Base-by-base conservation (phyloP, 1,284 basidiomycete species). In the Flammula alnicola region DNA sequence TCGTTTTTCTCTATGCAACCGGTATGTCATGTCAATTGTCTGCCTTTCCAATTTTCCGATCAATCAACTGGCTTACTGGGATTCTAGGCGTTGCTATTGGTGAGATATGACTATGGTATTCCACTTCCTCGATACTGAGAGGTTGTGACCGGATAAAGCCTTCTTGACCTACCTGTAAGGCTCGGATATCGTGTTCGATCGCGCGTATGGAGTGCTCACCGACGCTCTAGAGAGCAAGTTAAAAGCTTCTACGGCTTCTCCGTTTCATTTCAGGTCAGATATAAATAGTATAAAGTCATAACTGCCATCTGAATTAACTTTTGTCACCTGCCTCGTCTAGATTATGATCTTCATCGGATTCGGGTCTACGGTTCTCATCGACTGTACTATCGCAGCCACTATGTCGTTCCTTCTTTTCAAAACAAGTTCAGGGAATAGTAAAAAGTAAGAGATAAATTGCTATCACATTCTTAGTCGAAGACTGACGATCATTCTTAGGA, bases 331-430 rank as follows among this genome's bases (percentile, higher is more conserved):
- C 5, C 23, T 17, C 7, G 2, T 25, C 2, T 23, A 51, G 49
- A 26, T 6, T 5, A 31, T 46, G 5, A 45, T 51, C 5, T 51
- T 35, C 22, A 22, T 51, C 10, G 43, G 29, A 8, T 51, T 41
- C 26, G 44, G 43, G 17, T 51, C 49, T 8, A 51, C 49, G 4
- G 49, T 38, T 6, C 26, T 51, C 6, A 46, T 49, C 10, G 47
- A 54, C 33, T 43, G 47, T 11, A 27, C 30, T 25, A 54, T 54
- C 7, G 38, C 52, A 1, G 42, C 33, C 5, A 45, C 44, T 3
- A 29, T 54, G n/a, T 54, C 52, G 9, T 32, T 37, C 26, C 19
- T 54, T 14, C 22, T 54, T 12, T 39, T 37, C 23, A 49, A 46
- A 14, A 41, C 38, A 10, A 35, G 43, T 20, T 16, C 52, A 1